Evolutionary conservation across 306 rosid genomes (phyloP).

Genomic region (Cajanus cajan): DNA sequence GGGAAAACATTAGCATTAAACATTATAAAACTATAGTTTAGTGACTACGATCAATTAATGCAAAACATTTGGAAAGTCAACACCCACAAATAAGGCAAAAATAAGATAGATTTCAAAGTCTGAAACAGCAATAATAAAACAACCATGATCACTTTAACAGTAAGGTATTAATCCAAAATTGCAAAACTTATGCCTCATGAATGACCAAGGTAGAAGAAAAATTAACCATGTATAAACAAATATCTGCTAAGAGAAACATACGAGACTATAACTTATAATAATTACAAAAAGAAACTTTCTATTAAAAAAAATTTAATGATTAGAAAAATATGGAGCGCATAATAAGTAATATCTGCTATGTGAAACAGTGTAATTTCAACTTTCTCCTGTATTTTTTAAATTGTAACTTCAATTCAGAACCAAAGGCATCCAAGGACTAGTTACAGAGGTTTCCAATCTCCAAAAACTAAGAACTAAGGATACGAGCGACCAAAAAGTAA

Average conservation of each 20-base stretch:
- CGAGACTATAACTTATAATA: neutral
- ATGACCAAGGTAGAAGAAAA: neutral
- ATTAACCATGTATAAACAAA: neutral
- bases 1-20: neutral
- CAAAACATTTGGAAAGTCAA: neutral
- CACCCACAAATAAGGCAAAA: neutral
- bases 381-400: neutral
- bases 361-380: neutral
- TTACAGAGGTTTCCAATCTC: neutral
- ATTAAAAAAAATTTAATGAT: neutral
- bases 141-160: neutral
- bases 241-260: neutral
- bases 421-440: neutral
- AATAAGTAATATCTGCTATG: neutral
- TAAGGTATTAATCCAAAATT: neutral
- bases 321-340: neutral
- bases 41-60: neutral
- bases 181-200: neutral
- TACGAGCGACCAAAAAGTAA: neutral
- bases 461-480: neutral
- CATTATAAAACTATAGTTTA: neutral
- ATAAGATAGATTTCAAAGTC: neutral
- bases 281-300: neutral
- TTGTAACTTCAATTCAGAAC: neutral
- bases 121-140: neutral